Percentiles rank a stretch among this genome's conserved stretches.
Evolutionary conservation across 768 basidiomycete species (phyloP).

Genomic region (Tulasnella sp.): DNA sequence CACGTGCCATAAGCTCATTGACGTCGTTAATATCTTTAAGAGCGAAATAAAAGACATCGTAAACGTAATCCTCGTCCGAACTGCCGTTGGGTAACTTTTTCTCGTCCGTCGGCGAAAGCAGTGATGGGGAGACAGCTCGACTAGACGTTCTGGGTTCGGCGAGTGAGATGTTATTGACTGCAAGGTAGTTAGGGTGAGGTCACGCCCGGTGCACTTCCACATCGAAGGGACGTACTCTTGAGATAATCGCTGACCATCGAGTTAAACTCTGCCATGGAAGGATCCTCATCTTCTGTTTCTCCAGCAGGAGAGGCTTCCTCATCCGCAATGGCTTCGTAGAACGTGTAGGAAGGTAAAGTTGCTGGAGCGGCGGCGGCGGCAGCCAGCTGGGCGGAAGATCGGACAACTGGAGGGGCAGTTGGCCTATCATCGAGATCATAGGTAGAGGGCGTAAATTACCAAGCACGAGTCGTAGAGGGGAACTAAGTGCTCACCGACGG

Average conservation of each 20-base stretch:
- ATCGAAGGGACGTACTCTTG: background rate
- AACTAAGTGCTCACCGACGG: background rate
- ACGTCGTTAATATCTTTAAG: background rate
- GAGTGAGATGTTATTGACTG: conserved; percentile 13
- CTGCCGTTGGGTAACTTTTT: background rate
- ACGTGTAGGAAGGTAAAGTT: conserved; percentile 3
- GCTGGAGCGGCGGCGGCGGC: background rate
- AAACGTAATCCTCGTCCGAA: conserved; percentile 16
- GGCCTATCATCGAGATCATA: background rate
- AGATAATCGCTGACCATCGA: conserved; percentile 20
- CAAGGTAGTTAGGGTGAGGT: background rate
- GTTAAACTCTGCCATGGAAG: conserved; percentile 1
- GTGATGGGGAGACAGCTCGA: background rate
- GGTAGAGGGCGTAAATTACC: background rate
- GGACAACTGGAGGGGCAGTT: conserved; percentile 7
- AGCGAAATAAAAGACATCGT: conserved; percentile 21
- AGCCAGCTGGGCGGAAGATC: background rate
- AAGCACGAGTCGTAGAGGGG: background rate
- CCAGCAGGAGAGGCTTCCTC: background rate
- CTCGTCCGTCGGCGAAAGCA: background rate
- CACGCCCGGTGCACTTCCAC: background rate
- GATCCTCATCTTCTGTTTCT: conserved; percentile 7
- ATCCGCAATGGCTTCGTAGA: conserved; percentile 13
- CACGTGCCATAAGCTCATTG: background rate
- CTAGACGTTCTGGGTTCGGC: background rate